Evolutionary conservation across 2,329 filamentous ascomycete genomes (phyloP).

Genomic region (Corniculantispora saksenae): DNA sequence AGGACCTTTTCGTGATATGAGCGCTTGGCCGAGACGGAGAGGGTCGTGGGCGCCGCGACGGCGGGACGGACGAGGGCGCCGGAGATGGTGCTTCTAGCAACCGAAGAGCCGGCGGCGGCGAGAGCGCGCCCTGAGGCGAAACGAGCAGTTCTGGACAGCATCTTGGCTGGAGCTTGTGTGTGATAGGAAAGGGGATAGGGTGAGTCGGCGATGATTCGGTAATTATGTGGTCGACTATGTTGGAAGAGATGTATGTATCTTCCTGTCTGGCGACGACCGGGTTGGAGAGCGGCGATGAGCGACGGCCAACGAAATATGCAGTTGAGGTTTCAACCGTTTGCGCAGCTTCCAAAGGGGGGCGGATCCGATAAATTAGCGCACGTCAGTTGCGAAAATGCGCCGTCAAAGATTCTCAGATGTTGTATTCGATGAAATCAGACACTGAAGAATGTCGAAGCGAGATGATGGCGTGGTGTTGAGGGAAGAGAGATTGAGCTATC

Average conservation of each 20-base stretch:
- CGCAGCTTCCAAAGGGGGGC: slow-evolving; percentile 12
- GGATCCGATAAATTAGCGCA: slow-evolving; percentile 10
- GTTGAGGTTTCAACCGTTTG: slow-evolving; percentile 14
- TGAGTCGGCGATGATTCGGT: slow-evolving; percentile 2
- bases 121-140: slow-evolving; percentile 46
- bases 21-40: slow-evolving; percentile 43
- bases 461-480: slow-evolving; percentile 2
- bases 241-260: slow-evolving; percentile 10
- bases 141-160: slow-evolving; percentile 50
- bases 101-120: slow-evolving; percentile 38
- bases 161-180: slow-evolving; percentile 30
- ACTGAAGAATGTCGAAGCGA: background rate
- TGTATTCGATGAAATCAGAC: background rate
- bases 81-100: slow-evolving; percentile 27
- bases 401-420: background rate
- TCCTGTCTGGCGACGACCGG: slow-evolving; percentile 3
- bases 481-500: background rate
- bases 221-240: slow-evolving; percentile 16
- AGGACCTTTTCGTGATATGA: slow-evolving; percentile 57
- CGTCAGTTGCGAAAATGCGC: background rate
- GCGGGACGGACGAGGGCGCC: slow-evolving; percentile 38
- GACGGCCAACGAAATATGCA: slow-evolving; percentile 14
- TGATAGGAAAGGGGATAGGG: background rate
- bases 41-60: slow-evolving; percentile 42
- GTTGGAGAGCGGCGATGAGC: slow-evolving; percentile 19